Base-by-base conservation (phyloP, 2,329 filamentous ascomycete species). In the Cryphonectria nitschkei region DNA sequence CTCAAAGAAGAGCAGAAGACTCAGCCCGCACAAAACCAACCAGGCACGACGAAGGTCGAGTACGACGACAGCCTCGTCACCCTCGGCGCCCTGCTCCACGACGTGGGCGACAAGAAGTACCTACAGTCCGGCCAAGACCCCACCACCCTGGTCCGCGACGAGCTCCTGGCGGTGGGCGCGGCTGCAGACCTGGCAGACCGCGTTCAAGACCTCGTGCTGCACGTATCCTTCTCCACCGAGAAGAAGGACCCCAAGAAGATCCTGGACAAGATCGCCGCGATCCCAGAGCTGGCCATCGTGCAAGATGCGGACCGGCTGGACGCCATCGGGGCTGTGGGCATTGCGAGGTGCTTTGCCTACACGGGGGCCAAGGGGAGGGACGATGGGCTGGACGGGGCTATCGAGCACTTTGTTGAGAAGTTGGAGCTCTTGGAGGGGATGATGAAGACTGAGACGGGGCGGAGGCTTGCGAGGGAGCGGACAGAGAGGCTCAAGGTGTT, bases 221-320 rank as follows among this genome's bases (percentile, higher is more conserved):
- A 92, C 69, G 93, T 98, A n/a, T 93, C 92, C 73, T 97, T 93
- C 82, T 90, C 88, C 3, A 86, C 87, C 74, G 95, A 98, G 80
- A 84, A 88, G 66, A 88, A 88, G 76, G 85, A 94, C 76, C 90
- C 91, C 0, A 81, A 81, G 11, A 81, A 82, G 14, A 89, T 93
- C 3, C 80, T 80, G 26, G 80, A 82, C 1, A 83, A 95, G 32
- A 84, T 97, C n/a, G 79, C 78, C 6, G 77, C 81, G 43, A 84
- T 92, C 78, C 93, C 93, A 0, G 93, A 96, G 79, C 83, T 96
- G 43, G 94, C 89, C 0, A 88, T 97, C 65, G 94, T 98, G 34
- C 95, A 98, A 81, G 95, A 98, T 80, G 95, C 95, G 4, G 95
- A 98, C 82, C 87, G 95, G 6, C 84, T 98, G 22, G 95, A 98